Evolutionary conservation across 345 rosid species (phyloP).

Genomic region (Citrus hindsii): DNA sequence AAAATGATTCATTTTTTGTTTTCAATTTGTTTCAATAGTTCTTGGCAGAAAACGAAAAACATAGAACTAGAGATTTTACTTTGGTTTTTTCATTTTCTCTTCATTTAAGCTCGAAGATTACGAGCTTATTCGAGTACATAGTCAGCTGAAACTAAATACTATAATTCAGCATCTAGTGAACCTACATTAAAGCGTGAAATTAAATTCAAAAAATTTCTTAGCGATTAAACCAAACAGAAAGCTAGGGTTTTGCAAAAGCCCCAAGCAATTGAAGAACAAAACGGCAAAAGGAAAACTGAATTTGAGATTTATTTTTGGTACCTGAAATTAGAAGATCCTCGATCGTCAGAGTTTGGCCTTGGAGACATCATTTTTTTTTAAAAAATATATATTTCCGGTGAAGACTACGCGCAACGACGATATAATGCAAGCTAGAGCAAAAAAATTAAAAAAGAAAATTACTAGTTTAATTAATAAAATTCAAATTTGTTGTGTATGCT

Average conservation of each 20-base stretch:
- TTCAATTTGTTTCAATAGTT: too few relatives aligned
- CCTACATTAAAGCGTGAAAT: neutral
- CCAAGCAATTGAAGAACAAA: neutral
- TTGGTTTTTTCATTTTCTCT: neutral
- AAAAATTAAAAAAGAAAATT: neutral
- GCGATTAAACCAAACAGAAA: slow-evolving; percentile 8
- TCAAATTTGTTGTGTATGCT: neutral
- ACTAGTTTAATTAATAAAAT: neutral
- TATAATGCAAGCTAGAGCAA: neutral
- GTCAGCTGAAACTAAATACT: neutral
- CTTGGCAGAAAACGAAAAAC: neutral
- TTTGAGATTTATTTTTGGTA: slow-evolving; percentile 15
- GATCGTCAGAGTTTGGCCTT: slow-evolving; percentile 65
- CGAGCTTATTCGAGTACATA: neutral
- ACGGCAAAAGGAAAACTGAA: neutral
- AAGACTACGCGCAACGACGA: neutral
- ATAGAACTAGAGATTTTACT: neutral
- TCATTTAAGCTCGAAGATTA: neutral
- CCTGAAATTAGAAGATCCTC: slow-evolving; percentile 79
- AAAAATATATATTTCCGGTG: neutral
- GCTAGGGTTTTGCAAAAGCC: slow-evolving; percentile 17
- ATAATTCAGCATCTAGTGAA: neutral
- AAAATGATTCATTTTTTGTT: neutral
- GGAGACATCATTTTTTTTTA: slow-evolving; percentile 27
- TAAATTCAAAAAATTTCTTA: neutral